phyloP scores from a whole-genome alignment of 768 basidiomycete genomes.

The Hortiboletus flavorubellus region DNA sequence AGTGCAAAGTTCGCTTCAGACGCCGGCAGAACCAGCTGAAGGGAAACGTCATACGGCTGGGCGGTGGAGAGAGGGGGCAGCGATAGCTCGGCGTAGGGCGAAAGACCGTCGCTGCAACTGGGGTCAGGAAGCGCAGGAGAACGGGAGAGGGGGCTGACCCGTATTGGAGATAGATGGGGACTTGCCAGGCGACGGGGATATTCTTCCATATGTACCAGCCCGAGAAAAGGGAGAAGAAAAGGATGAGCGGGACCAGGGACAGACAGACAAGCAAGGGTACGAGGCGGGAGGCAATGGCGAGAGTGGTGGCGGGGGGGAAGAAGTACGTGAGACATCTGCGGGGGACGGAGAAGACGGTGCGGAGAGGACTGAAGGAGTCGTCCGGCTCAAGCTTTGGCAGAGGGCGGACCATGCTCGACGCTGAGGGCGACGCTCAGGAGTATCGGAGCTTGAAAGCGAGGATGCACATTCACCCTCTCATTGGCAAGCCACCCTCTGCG shows the following conservation, averaged over 20 bases:
- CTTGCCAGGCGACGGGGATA: slow-evolving; percentile 67
- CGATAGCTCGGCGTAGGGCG: slow-evolving; percentile 58
- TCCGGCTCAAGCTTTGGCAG: slow-evolving; percentile 17
- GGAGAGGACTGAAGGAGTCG: not conserved
- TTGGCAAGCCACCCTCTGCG: slow-evolving; percentile 53
- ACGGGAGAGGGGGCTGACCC: slow-evolving; percentile 48
- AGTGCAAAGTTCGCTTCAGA: slow-evolving; percentile 65
- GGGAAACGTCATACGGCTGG: slow-evolving; percentile 74
- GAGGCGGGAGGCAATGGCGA: slow-evolving; percentile 51
- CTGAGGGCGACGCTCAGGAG: not conserved
- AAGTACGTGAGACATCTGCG: slow-evolving; percentile 6
- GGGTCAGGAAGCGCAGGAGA: slow-evolving; percentile 2
- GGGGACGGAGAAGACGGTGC: not conserved
- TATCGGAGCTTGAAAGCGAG: slow-evolving; percentile 23
- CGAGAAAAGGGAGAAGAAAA: slow-evolving; percentile 59
- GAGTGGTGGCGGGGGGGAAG: slow-evolving; percentile 12
- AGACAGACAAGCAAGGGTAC: slow-evolving; percentile 64
- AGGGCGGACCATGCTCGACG: slow-evolving; percentile 22
- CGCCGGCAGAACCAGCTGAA: slow-evolving; percentile 63
- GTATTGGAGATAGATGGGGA: slow-evolving; percentile 71
- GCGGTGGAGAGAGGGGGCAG: slow-evolving; percentile 51
- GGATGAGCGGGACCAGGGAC: slow-evolving; percentile 57
- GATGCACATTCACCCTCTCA: slow-evolving; percentile 32
- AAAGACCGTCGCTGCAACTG: slow-evolving; percentile 51
- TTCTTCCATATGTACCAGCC: slow-evolving; percentile 75